Evolutionary conservation across 1,284 basidiomycete genomes (phyloP).

Genomic region (Apiotrichum akiyoshidainum): DNA sequence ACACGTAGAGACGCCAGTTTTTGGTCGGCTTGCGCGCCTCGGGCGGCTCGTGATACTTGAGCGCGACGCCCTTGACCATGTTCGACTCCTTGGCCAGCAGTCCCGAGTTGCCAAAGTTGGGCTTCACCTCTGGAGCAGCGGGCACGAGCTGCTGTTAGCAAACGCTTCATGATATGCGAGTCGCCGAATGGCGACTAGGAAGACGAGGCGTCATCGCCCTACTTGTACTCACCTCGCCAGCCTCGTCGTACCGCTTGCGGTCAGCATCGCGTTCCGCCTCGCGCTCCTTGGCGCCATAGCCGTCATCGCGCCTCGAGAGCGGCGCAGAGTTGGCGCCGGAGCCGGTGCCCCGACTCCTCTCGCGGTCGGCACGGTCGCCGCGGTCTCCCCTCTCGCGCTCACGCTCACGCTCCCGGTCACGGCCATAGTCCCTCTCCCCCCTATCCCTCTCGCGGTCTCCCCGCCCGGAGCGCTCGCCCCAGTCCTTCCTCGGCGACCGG

Average conservation of each 20-base stretch:
- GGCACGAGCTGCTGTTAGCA: constrained; percentile 6
- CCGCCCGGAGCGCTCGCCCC: neutral
- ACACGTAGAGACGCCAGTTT: constrained; percentile 94
- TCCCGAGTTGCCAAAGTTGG: constrained; percentile 84
- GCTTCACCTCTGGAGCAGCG: constrained; percentile 53
- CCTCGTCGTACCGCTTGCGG: constrained; percentile 40
- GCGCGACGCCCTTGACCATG: constrained; percentile 76
- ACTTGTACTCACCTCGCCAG: constrained; percentile 15
- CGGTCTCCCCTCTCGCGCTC: constrained; percentile 13
- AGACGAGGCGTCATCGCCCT: too few species aligned
- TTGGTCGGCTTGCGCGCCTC: constrained; percentile 88
- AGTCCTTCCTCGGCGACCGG: constrained; percentile 9
- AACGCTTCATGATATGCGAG: too few species aligned
- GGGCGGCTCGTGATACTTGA: constrained; percentile 98
- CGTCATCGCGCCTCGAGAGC: neutral
- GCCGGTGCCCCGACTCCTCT: neutral
- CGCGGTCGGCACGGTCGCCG: constrained; percentile 1
- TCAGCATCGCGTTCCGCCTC: constrained; percentile 42
- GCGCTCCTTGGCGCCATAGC: constrained; percentile 27
- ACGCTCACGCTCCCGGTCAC: constrained; percentile 6
- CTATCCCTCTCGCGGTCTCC: constrained; percentile 8
- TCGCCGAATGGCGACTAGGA: too few species aligned
- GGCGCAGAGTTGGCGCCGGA: neutral
- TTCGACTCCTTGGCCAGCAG: constrained; percentile 93
- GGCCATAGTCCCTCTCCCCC: constrained; percentile 6